A percentile compares a stretch with the other conserved stretches of the same genome.
Conservation (phyloP, 306 rosid species). For the cucumber (Cucumis sativus) region Cucumber_9930_V3 NC_026655.2:1986501-1987000, state of each 20-base stretch:
- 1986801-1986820: conserved; percentile 18
- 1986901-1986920: not conserved
- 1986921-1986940: conserved; percentile 10
- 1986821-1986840: conserved; percentile 22
- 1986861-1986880: conserved; percentile 18
- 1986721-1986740: conserved; percentile 20
- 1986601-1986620: conserved; percentile 40
- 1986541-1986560: not conserved
- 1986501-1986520: conserved; percentile 95
- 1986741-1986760: conserved; percentile 10
- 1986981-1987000: not conserved
- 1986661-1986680: conserved; percentile 4
- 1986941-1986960: not conserved
- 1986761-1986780: conserved; percentile 14
- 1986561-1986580: not conserved
- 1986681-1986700: not conserved
- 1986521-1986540: conserved; percentile 29
- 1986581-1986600: not conserved
- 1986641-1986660: conserved; percentile 95
- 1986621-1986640: conserved; percentile 95
- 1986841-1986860: conserved; percentile 29
- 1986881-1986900: conserved; percentile 4
- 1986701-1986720: conserved; percentile 5
- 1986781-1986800: conserved; percentile 15
- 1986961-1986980: not conserved